Evolutionary conservation across 2,329 filamentous ascomycete species (phyloP).

Genomic region (Macroventuria anomochaeta): DNA sequence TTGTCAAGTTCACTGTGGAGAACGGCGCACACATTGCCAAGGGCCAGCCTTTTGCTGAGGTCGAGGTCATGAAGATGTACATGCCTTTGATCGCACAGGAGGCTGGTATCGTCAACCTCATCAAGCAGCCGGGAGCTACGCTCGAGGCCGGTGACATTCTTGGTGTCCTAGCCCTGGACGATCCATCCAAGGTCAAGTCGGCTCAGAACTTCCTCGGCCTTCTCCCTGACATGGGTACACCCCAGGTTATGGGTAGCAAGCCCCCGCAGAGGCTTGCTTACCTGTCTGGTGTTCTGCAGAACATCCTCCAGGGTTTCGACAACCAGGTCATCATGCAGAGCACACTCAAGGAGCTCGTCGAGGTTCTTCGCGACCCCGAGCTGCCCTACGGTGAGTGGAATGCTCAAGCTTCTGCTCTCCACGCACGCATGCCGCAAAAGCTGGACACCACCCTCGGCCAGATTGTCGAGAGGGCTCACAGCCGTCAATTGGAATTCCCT

Average conservation of each 20-base stretch:
- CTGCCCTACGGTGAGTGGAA: constrained; percentile 97
- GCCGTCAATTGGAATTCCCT: constrained; percentile 85
- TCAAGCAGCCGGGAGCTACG: constrained; percentile 98
- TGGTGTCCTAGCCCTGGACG: constrained; percentile 94
- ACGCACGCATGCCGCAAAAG: constrained; percentile 95
- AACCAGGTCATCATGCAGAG: constrained; percentile 95
- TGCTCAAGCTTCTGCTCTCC: constrained; percentile 93
- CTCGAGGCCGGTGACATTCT: constrained; percentile 97
- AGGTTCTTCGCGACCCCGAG: constrained; percentile 86
- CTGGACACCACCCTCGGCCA: constrained; percentile 82
- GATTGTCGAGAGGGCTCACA: constrained; percentile 82
- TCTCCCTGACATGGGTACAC: constrained; percentile 83
- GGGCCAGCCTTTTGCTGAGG: constrained; percentile 92
- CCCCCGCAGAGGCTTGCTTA: constrained; percentile 85
- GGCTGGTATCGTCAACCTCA: constrained; percentile 94
- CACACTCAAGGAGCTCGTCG: constrained; percentile 86
- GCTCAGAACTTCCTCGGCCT: constrained; percentile 92
- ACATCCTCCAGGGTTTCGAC: constrained; percentile 93
- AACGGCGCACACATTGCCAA: constrained; percentile 93
- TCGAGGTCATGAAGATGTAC: constrained; percentile 99
- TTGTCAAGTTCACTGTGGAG: constrained; percentile 96
- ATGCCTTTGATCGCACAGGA: constrained; percentile 97
- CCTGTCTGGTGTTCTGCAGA: constrained; percentile 76
- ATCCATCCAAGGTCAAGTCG: constrained; percentile 95
- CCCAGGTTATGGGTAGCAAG: constrained; percentile 88